Base-by-base conservation (phyloP, 371 early-diverging fungal species). In the Rhizopus microsporus region DNA sequence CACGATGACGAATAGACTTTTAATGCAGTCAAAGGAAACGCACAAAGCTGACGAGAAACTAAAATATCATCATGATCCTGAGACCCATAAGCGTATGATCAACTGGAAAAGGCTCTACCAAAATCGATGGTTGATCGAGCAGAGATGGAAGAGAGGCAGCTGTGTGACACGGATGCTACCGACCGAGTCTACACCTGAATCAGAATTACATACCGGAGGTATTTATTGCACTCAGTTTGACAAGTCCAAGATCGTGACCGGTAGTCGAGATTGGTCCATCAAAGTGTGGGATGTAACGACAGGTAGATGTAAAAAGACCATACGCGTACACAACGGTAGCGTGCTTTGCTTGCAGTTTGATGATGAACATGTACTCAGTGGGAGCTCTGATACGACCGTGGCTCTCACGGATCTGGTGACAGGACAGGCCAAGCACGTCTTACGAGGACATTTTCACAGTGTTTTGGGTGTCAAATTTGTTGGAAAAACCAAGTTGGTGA, bases 191-290 rank as follows among this genome's bases (percentile, higher is more conserved):
- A 85, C 8, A 39, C 67, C 12, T 91, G 96, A 47, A 3, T 13
- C 49, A 3, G 74, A 76, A 23, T 89, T 96, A 1, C 99, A 99
- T 67, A 57, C 59, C 10, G 98, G 97, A 61, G 88, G 93, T 49
- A 93, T 99, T 6, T 95, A 99, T 63, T 96, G 96, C 60, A 75
- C 96, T 30, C 98, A 96, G 63, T 92, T 91, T 63, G 94, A 95
- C 62, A 74, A 78, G 16, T 59, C 88, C 17, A 83, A 83, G 54
- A 82, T 97, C 16, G 88, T 96, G 4, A 92, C 94, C 0, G 98
- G 99, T 2, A 95, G 96, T 6, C 86, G 96, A 39, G 99, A 99
- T 77, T 75, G 83, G 34, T 90, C 94, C 3, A 83, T 98, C 63
- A 88, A 88, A 57, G 69, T 93, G 45, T 95, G 94, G 94, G 88